phyloP scores from a whole-genome alignment of 2,329 filamentous ascomycete genomes.

The Coniella lustricola region DNA sequence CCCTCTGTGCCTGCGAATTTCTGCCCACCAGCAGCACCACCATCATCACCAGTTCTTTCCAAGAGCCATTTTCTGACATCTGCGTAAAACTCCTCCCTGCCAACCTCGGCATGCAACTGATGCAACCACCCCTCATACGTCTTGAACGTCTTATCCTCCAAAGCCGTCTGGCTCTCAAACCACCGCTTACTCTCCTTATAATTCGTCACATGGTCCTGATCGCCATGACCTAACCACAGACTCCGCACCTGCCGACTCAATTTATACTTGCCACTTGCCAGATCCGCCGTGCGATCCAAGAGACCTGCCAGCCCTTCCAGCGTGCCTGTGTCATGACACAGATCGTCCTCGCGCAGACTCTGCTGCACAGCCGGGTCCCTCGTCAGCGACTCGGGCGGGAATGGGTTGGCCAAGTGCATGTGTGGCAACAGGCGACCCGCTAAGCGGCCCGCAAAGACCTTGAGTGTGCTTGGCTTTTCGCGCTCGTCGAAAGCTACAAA shows the following conservation, averaged over 20 bases:
- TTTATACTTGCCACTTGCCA: conserved; percentile 49
- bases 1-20: too few species aligned
- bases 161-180: conserved; percentile 46
- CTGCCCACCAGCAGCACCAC: background rate
- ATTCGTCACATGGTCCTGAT: conserved; percentile 62
- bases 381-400: conserved; percentile 58
- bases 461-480: conserved; percentile 55
- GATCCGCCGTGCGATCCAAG: conserved; percentile 62
- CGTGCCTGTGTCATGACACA: conserved; percentile 79
- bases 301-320: conserved; percentile 72
- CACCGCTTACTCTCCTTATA: conserved; percentile 59
- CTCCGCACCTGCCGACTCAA: conserved; percentile 50
- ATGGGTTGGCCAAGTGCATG: conserved; percentile 57
- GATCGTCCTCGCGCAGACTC: conserved; percentile 55
- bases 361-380: conserved; percentile 59
- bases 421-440: conserved; percentile 61
- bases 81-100: conserved; percentile 45
- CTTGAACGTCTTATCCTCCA: conserved; percentile 64
- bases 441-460: conserved; percentile 59
- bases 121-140: conserved; percentile 74
- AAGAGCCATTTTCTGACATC: conserved; percentile 64
- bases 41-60: conserved; percentile 26
- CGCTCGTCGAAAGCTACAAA: conserved; percentile 66
- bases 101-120: conserved; percentile 58
- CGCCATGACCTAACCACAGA: conserved; percentile 71